phyloP scores from a whole-genome alignment of 228 moss, liverwort and hornwort genomes.

The Sphagnum fallax region DNA sequence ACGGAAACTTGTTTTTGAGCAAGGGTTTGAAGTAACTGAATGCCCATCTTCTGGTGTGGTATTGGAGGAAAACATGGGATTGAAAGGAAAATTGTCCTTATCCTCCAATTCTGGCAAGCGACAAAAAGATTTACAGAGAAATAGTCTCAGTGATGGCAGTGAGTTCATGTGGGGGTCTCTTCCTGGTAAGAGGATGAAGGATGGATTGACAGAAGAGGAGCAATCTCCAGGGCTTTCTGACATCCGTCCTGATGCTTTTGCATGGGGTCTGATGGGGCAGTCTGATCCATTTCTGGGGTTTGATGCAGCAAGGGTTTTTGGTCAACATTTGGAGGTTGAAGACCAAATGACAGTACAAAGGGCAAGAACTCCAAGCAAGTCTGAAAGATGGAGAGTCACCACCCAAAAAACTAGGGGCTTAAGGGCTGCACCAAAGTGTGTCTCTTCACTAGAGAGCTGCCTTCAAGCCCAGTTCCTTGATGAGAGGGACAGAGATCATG shows the following conservation, averaged over 20 bases:
- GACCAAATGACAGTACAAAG: conserved; percentile 16
- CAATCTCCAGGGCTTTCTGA: conserved; percentile 6
- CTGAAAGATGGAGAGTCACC: conserved; percentile 31
- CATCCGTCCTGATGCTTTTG: conserved; percentile 16
- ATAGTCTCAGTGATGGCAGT: conserved; percentile 27
- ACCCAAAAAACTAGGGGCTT: conserved; percentile 55
- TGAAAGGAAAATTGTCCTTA: conserved; percentile 25
- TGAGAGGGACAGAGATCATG: conserved; percentile 24
- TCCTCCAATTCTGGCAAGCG: conserved; percentile 44
- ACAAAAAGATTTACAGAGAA: conserved; percentile 28
- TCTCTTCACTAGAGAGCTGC: conserved; percentile 95
- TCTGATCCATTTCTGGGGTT: conserved; percentile 29
- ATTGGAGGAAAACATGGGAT: conserved; percentile 19
- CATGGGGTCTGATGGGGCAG: conserved; percentile 25
- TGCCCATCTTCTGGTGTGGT: conserved; percentile 1
- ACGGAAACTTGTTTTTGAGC: conserved; percentile 12
- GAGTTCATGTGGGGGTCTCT: conserved; percentile 31
- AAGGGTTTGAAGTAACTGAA: conserved; percentile 1
- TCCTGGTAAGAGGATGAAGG: conserved; percentile 23
- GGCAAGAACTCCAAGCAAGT: conserved; percentile 38
- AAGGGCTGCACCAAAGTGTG: conserved; percentile 72
- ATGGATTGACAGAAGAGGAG: conserved; percentile 15
- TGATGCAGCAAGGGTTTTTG: conserved; percentile 38
- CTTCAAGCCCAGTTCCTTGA: conserved; percentile 78
- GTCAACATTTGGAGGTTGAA: conserved; percentile 15